These are phyloP conservation scores for Globisporangium takayamanum DNA, from an alignment of 352 stramenopile species.

Conservation along the genomic window DNA sequence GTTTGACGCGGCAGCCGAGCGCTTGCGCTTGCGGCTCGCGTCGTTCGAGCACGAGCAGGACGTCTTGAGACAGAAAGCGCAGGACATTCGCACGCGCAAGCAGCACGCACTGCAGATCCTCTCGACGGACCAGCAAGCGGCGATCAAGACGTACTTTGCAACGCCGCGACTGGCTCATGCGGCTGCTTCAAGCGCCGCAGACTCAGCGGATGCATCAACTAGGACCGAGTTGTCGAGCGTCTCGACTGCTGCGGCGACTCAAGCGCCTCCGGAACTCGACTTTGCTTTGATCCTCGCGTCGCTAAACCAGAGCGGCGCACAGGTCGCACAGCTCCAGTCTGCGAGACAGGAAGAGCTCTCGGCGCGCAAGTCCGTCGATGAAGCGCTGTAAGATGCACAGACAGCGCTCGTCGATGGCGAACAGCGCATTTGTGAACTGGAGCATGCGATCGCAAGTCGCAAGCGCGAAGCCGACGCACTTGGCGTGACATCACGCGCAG, in stretches of 20 bases:
- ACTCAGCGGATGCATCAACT: not conserved
- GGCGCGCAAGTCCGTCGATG: constrained; percentile 14
- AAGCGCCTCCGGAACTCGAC: constrained; percentile 16
- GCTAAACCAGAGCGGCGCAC: constrained; percentile 26
- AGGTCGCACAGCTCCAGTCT: constrained; percentile 22
- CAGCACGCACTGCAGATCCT: constrained; percentile 49
- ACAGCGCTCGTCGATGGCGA: constrained; percentile 20
- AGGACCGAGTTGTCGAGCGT: not conserved
- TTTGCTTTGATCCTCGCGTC: constrained; percentile 35
- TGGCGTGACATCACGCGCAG: not conserved
- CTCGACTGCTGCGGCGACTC: too few species aligned
- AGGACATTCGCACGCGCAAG: constrained; percentile 30
- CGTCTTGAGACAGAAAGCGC: constrained; percentile 19
- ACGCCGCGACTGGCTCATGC: constrained; percentile 3
- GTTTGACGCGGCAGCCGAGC: constrained; percentile 24
- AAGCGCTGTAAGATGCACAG: constrained; percentile 26
- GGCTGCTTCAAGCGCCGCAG: too few species aligned
- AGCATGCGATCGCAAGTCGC: constrained; percentile 11
- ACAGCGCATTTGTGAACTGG: constrained; percentile 14
- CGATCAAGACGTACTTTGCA: constrained; percentile 42
- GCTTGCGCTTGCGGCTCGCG: constrained; percentile 27
- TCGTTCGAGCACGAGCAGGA: constrained; percentile 40
- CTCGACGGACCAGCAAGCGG: constrained; percentile 47
- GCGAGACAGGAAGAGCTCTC: constrained; percentile 21
- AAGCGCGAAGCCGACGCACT: constrained; percentile 23